These are phyloP conservation scores for Boletus smithii DNA, from an alignment of 1,284 basidiomycete genomes.

Conservation along the genomic window DNA sequence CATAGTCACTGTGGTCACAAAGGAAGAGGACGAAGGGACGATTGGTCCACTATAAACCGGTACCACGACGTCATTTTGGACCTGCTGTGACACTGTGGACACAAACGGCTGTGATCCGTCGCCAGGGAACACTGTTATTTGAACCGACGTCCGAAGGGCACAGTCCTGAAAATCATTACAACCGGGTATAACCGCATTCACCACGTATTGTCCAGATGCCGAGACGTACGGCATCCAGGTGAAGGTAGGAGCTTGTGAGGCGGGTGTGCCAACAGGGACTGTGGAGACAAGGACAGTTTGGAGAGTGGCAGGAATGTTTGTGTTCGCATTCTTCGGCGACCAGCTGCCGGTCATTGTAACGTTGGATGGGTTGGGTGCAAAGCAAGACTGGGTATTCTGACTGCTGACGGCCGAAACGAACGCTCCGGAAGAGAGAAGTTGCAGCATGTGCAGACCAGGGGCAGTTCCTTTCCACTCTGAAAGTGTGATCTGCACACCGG, in stretches of 20 bases:
- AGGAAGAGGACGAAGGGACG: constrained; percentile 67
- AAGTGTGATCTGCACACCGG: constrained; percentile 82
- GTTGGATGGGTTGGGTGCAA: constrained; percentile 67
- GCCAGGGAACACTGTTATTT: constrained; percentile 81
- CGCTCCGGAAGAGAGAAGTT: constrained; percentile 88
- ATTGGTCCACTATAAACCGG: constrained; percentile 83
- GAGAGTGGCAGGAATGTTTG: constrained; percentile 75
- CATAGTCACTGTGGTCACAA: constrained; percentile 74
- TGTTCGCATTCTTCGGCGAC: constrained; percentile 59
- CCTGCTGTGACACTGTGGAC: constrained; percentile 72
- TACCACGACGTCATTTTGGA: constrained; percentile 57
- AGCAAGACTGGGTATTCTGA: constrained; percentile 71
- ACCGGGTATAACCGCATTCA: constrained; percentile 85
- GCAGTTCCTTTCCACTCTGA: constrained; percentile 73
- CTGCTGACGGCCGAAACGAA: constrained; percentile 68
- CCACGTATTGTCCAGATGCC: constrained; percentile 80
- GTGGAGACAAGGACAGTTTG: constrained; percentile 72
- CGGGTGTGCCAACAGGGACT: constrained; percentile 62
- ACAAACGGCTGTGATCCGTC: constrained; percentile 61
- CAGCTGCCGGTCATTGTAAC: constrained; percentile 66
- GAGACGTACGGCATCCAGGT: constrained; percentile 91
- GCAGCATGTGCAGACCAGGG: constrained; percentile 84
- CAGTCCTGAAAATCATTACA: constrained; percentile 84
- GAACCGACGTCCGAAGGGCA: constrained; percentile 73
- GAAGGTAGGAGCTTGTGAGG: constrained; percentile 65